These are phyloP conservation scores for Paraconiothyrium sp. DNA, from an alignment of 2,329 filamentous ascomycete species.

Conservation along the genomic window DNA sequence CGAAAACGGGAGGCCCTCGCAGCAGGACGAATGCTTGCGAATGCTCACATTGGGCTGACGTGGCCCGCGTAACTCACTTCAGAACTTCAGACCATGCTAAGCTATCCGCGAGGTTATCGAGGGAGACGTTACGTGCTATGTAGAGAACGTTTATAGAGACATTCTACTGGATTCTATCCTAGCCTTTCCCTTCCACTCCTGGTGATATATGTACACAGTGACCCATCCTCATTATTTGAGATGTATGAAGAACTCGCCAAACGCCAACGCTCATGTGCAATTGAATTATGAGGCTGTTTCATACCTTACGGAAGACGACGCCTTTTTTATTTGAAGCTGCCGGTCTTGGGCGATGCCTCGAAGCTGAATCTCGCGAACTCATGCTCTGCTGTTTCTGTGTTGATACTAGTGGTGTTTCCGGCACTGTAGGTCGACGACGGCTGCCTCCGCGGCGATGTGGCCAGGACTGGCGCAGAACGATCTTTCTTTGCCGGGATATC, in stretches of 20 bases:
- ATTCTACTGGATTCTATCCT: no score
- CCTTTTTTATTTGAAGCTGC: background rate
- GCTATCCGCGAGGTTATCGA: no score
- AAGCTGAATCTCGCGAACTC: slow-evolving; percentile 34
- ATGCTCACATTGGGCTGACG: no score
- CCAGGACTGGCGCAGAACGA: background rate
- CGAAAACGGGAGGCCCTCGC: no score
- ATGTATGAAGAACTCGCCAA: background rate
- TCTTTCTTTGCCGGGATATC: slow-evolving; percentile 17
- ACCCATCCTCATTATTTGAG: background rate
- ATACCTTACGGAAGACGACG: background rate
- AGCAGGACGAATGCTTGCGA: no score
- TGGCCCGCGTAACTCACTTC: no score
- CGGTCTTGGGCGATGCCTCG: slow-evolving; percentile 30
- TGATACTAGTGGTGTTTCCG: slow-evolving; percentile 20
- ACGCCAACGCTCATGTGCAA: slow-evolving; percentile 15
- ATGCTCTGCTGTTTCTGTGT: slow-evolving; percentile 27
- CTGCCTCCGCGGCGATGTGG: background rate
- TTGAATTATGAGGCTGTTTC: background rate
- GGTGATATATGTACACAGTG: background rate
- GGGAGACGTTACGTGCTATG: no score
- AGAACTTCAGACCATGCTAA: no score
- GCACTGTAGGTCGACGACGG: slow-evolving; percentile 19
- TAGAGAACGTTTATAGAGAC: no score
- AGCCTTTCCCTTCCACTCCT: background rate